Conservation (phyloP, 78 protist genomes). For the Dictyostelium purpureum region DNA sequence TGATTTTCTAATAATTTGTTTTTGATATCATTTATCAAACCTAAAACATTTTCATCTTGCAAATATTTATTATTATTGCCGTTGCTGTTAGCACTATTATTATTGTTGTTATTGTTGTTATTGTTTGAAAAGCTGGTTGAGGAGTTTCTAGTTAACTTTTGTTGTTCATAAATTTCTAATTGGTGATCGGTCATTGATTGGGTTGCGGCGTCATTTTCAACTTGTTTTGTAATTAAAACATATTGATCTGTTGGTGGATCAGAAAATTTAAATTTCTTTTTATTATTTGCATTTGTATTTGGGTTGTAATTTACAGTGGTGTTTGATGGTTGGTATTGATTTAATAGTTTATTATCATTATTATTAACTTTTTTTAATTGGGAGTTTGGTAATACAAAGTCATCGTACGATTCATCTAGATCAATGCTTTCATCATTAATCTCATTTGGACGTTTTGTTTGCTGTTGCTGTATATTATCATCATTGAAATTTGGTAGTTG, state of each 20-base stretch:
- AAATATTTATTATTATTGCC: neutral
- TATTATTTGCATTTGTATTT: neutral
- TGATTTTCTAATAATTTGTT: conserved; percentile 18
- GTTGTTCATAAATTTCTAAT: conserved; percentile 3
- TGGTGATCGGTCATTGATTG: conserved; percentile 34
- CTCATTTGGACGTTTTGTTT: neutral
- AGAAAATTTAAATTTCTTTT: neutral
- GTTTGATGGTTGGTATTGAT: neutral
- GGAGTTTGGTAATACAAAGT: neutral
- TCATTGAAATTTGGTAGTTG: conserved; percentile 7
- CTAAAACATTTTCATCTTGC: neutral
- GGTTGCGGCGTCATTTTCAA: neutral
- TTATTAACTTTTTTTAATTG: conserved; percentile 19
- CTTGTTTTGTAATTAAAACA: neutral
- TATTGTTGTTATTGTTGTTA: neutral
- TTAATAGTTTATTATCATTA: neutral
- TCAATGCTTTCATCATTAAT: neutral
- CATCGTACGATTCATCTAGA: neutral
- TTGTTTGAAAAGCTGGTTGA: neutral
- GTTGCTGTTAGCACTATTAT: neutral
- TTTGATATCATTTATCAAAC: neutral
- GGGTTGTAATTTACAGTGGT: neutral
- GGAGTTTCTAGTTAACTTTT: neutral
- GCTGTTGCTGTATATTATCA: neutral
- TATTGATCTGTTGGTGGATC: neutral